Evolutionary conservation across 2,329 filamentous ascomycete species (phyloP).

Genomic region (Xylariaceae sp.): DNA sequence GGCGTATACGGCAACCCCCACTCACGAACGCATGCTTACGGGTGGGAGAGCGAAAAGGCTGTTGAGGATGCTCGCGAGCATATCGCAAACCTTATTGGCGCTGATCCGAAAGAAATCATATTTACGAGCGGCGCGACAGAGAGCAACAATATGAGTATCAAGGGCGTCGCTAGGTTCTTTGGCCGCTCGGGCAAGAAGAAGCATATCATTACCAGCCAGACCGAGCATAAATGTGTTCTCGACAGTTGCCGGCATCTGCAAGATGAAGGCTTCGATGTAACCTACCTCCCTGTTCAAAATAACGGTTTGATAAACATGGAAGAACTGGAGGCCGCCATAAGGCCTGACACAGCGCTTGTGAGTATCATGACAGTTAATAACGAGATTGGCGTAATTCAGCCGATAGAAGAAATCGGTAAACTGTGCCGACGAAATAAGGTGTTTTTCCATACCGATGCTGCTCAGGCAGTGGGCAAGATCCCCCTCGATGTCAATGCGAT

Average conservation of each 20-base stretch:
- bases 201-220: slow-evolving; percentile 96
- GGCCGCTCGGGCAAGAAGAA: slow-evolving; percentile 94
- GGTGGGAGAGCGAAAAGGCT: slow-evolving; percentile 96
- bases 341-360: slow-evolving; percentile 88
- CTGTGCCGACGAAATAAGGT: slow-evolving; percentile 90
- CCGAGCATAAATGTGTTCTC: slow-evolving; percentile 98
- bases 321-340: slow-evolving; percentile 85
- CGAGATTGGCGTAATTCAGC: slow-evolving; percentile 99
- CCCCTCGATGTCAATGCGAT: slow-evolving; percentile 95
- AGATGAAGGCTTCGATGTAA: slow-evolving; percentile 94
- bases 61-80: slow-evolving; percentile 86
- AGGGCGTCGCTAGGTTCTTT: slow-evolving; percentile 96
- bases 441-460: slow-evolving; percentile 97
- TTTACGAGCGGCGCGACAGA: slow-evolving; percentile 98
- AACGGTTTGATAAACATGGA: slow-evolving; percentile 87
- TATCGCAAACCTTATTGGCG: slow-evolving; percentile 85
- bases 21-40: slow-evolving; percentile 95
- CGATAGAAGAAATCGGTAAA: slow-evolving; percentile 89
- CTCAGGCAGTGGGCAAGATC: slow-evolving; percentile 98
- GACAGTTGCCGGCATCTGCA: slow-evolving; percentile 97
- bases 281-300: slow-evolving; percentile 89
- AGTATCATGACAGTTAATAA: slow-evolving; percentile 99
- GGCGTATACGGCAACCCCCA: slow-evolving; percentile 97
- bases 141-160: slow-evolving; percentile 99
- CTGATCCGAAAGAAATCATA: slow-evolving; percentile 96